A percentile compares a stretch with the other conserved stretches of the same genome.
Evolutionary conservation across 2,329 filamentous ascomycete genomes (phyloP).

Genomic region (Pestalotiopsis sp.): DNA sequence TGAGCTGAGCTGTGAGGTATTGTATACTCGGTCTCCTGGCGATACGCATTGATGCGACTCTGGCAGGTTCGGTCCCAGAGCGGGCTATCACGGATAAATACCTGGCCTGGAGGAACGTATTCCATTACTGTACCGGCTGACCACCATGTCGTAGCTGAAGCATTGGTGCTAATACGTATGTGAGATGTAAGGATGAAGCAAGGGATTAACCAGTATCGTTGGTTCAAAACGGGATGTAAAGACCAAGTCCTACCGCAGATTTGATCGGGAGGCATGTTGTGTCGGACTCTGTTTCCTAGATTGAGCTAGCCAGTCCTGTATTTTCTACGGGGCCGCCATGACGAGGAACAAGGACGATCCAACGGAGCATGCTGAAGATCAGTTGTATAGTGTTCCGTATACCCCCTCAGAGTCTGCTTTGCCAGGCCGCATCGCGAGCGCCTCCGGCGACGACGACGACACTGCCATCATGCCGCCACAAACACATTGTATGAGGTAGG

Average conservation of each 20-base stretch:
- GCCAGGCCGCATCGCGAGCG: not conserved
- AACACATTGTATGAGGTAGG: not conserved
- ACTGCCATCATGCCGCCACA: not conserved
- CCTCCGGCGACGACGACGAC: not conserved
- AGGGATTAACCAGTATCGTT: not conserved
- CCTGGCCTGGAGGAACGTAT: not conserved
- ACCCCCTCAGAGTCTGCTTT: no score
- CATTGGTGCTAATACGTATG: not conserved
- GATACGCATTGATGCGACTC: not conserved
- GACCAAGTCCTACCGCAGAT: not conserved
- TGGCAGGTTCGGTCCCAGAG: not conserved
- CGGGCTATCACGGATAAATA: not conserved
- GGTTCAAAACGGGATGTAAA: not conserved
- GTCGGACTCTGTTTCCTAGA: not conserved
- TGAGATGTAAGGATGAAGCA: not conserved
- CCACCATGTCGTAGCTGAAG: not conserved
- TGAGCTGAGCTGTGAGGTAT: not conserved
- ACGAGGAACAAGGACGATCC: not conserved
- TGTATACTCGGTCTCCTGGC: not conserved
- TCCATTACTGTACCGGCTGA: not conserved
- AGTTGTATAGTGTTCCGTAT: not conserved
- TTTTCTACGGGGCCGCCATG: not conserved
- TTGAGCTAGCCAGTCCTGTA: not conserved
- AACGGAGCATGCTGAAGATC: not conserved
- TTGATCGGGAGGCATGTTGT: not conserved